phyloP scores from a whole-genome alignment of 2,329 filamentous ascomycete species.

The Grosmannia huntii region DNA sequence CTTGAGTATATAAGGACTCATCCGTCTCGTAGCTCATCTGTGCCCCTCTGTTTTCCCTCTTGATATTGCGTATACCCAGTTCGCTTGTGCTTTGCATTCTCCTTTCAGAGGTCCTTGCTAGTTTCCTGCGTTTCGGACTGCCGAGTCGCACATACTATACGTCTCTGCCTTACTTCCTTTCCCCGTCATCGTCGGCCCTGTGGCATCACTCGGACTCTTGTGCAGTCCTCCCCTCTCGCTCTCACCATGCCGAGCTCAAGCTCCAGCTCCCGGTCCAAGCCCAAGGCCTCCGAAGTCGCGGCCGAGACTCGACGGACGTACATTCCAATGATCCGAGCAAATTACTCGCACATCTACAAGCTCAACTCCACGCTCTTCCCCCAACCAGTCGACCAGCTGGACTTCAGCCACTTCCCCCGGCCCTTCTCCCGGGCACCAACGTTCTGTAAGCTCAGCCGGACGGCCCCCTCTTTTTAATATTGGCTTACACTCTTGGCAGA shows the following conservation, averaged over 20 bases:
- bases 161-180: neutral
- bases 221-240: neutral
- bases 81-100: no score
- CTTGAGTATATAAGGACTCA: neutral
- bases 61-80: no score
- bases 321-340: slow-evolving; percentile 49
- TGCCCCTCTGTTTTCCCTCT: no score
- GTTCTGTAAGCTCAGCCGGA: slow-evolving; percentile 22
- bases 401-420: slow-evolving; percentile 21
- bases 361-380: slow-evolving; percentile 47
- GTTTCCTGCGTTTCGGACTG: no score
- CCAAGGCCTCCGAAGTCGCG: slow-evolving; percentile 57
- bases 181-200: neutral
- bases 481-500: slow-evolving; percentile 16
- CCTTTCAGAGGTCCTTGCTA: no score
- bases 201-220: neutral
- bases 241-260: slow-evolving; percentile 31
- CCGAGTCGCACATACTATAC: no score
- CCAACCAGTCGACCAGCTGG: slow-evolving; percentile 34
- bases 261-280: slow-evolving; percentile 27
- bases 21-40: neutral
- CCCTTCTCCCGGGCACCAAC: slow-evolving; percentile 25
- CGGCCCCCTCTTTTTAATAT: neutral
- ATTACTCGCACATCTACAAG: slow-evolving; percentile 41
- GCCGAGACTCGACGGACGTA: slow-evolving; percentile 59